Evolutionary conservation across 2,329 filamentous ascomycete genomes (phyloP).

Genomic region (Ophiobolus disseminans): DNA sequence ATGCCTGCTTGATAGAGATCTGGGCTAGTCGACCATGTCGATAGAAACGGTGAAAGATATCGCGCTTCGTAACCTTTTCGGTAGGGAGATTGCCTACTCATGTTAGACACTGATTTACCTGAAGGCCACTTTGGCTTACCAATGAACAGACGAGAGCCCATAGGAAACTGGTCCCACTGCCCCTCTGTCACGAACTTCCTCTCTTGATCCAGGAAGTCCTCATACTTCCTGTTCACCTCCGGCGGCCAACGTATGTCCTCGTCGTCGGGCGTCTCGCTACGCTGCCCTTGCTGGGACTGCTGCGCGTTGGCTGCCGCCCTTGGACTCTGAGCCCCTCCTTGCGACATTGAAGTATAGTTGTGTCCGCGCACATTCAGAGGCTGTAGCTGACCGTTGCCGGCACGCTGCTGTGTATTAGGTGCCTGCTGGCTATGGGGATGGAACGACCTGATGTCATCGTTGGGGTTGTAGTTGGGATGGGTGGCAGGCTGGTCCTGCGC

Average conservation of each 20-base stretch:
- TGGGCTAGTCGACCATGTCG: slow-evolving; percentile 86
- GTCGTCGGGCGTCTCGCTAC: slow-evolving; percentile 46
- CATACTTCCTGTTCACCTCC: slow-evolving; percentile 71
- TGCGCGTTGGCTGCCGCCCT: slow-evolving; percentile 35
- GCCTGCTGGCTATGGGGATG: slow-evolving; percentile 56
- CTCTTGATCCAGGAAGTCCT: slow-evolving; percentile 76
- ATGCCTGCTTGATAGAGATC: slow-evolving; percentile 94
- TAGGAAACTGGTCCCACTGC: slow-evolving; percentile 81
- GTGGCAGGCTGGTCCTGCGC: slow-evolving; percentile 58
- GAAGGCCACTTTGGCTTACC: slow-evolving; percentile 60
- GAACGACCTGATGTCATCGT: slow-evolving; percentile 58
- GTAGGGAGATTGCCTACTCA: slow-evolving; percentile 82
- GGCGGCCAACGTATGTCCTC: slow-evolving; percentile 61
- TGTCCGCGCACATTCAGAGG: slow-evolving; percentile 30
- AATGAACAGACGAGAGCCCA: slow-evolving; percentile 80
- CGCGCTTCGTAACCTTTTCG: slow-evolving; percentile 90
- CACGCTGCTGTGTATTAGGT: slow-evolving; percentile 39
- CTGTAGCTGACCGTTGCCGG: slow-evolving; percentile 32
- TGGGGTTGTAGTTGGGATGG: slow-evolving; percentile 56
- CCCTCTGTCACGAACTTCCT: slow-evolving; percentile 77
- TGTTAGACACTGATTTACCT: slow-evolving; percentile 20
- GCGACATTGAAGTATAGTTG: slow-evolving; percentile 19
- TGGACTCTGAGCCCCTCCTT: slow-evolving; percentile 38
- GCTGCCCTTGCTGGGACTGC: slow-evolving; percentile 28
- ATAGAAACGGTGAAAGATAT: slow-evolving; percentile 91